Evolutionary conservation across 805 yeast species (phyloP).

Genomic region (Starmerella vaccinii): DNA sequence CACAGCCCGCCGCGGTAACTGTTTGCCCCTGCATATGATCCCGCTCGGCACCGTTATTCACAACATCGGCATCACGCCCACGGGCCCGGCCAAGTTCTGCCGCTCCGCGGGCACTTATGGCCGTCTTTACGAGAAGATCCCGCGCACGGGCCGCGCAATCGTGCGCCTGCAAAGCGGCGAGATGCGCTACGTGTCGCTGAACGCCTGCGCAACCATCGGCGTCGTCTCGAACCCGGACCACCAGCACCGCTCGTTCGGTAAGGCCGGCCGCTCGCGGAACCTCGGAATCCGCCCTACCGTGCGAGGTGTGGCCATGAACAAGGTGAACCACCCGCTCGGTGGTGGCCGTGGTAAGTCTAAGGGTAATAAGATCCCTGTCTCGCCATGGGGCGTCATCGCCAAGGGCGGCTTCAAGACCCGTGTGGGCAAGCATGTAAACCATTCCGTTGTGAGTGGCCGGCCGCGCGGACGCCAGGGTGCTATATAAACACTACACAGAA

Average conservation of each 20-base stretch:
- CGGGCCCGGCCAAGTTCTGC: slow-evolving; percentile 79
- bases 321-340: slow-evolving; percentile 96
- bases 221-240: slow-evolving; percentile 88
- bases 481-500: slow-evolving; percentile 12
- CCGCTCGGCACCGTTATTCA: slow-evolving; percentile 92
- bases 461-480: slow-evolving; percentile 53
- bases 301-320: slow-evolving; percentile 97
- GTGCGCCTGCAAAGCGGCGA: slow-evolving; percentile 85
- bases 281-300: slow-evolving; percentile 90
- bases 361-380: slow-evolving; percentile 85
- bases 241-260: slow-evolving; percentile 80
- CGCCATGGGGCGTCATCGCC: slow-evolving; percentile 90
- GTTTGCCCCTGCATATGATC: slow-evolving; percentile 82
- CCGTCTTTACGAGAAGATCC: slow-evolving; percentile 68
- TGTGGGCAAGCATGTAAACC: slow-evolving; percentile 75
- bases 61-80: slow-evolving; percentile 66
- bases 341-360: slow-evolving; percentile 99
- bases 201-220: slow-evolving; percentile 90
- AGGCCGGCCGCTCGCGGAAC: slow-evolving; percentile 91
- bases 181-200: slow-evolving; percentile 75
- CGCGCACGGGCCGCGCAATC: slow-evolving; percentile 59
- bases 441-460: slow-evolving; percentile 80
- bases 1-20: slow-evolving; percentile 87
- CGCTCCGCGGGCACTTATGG: slow-evolving; percentile 94
- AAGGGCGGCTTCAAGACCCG: slow-evolving; percentile 93